phyloP scores from a whole-genome alignment of 805 yeast species.

The Lipomyces kockii region DNA sequence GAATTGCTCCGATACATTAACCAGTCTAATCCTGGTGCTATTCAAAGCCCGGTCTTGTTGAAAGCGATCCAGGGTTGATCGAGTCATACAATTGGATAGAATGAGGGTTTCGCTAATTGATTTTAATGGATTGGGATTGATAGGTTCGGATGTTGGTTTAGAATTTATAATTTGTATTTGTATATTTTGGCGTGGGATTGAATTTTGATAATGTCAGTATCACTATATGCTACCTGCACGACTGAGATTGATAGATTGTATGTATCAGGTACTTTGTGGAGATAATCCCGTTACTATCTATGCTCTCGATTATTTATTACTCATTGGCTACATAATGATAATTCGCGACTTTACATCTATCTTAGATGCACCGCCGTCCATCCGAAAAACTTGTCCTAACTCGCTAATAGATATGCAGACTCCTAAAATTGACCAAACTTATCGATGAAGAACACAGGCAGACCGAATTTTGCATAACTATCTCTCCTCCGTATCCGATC shows the following conservation, averaged over 20 bases:
- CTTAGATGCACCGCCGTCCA: not conserved
- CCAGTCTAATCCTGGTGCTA: conserved; percentile 58
- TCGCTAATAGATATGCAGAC: not conserved
- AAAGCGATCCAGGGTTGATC: conserved; percentile 9
- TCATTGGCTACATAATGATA: no score
- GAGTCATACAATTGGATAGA: not conserved
- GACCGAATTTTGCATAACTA: not conserved
- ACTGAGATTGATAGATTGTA: not conserved
- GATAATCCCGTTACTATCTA: not conserved
- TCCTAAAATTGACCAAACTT: not conserved
- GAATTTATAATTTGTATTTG: not conserved
- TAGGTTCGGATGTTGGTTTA: not conserved
- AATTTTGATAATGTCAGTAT: not conserved
- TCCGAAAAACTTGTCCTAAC: not conserved
- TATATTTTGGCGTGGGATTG: not conserved
- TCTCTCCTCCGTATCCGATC: not conserved
- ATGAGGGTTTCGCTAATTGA: not conserved
- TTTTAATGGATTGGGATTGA: not conserved
- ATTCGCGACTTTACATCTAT: not conserved
- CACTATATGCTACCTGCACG: not conserved
- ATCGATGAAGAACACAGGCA: not conserved
- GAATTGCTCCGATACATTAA: conserved; percentile 76
- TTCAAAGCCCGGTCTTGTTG: conserved; percentile 14
- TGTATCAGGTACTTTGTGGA: not conserved
- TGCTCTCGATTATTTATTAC: not conserved